phyloP scores from a whole-genome alignment of 2,329 filamentous ascomycete genomes.

The Ophiostoma angusticollis region DNA sequence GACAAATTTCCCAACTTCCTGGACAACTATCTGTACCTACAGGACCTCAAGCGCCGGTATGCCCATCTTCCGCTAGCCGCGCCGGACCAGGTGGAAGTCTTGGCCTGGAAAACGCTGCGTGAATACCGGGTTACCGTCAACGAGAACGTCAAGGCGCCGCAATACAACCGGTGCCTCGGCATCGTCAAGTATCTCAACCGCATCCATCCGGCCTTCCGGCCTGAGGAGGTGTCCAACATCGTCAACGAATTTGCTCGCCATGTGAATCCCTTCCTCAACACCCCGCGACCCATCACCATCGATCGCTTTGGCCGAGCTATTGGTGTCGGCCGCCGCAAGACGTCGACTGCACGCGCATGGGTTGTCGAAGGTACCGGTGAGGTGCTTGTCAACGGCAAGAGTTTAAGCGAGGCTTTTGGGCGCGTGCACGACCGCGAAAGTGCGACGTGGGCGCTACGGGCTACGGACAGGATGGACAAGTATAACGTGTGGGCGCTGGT shows the following conservation, averaged over 20 bases:
- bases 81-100: conserved; percentile 52
- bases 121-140: conserved; percentile 62
- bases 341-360: conserved; percentile 70
- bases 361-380: conserved; percentile 89
- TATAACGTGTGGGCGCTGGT: conserved; percentile 92
- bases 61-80: conserved; percentile 57
- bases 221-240: conserved; percentile 51
- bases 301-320: conserved; percentile 68
- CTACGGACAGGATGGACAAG: conserved; percentile 75
- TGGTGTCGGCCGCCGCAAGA: conserved; percentile 77
- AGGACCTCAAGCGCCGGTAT: conserved; percentile 59
- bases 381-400: conserved; percentile 79
- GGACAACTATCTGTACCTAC: conserved; percentile 66
- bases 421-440: conserved; percentile 90
- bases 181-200: conserved; percentile 70
- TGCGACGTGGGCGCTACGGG: conserved; percentile 79
- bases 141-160: conserved; percentile 60
- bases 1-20: conserved; percentile 74
- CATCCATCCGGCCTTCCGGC: conserved; percentile 69
- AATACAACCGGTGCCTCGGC: conserved; percentile 65
- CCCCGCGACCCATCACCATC: conserved; percentile 48
- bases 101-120: conserved; percentile 68
- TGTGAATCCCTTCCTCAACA: conserved; percentile 56
- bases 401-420: conserved; percentile 68
- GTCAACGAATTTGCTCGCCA: conserved; percentile 61